These are phyloP conservation scores for Lodderomyces margitis DNA, from an alignment of 1,139 yeast species.

Conservation along the genomic window DNA sequence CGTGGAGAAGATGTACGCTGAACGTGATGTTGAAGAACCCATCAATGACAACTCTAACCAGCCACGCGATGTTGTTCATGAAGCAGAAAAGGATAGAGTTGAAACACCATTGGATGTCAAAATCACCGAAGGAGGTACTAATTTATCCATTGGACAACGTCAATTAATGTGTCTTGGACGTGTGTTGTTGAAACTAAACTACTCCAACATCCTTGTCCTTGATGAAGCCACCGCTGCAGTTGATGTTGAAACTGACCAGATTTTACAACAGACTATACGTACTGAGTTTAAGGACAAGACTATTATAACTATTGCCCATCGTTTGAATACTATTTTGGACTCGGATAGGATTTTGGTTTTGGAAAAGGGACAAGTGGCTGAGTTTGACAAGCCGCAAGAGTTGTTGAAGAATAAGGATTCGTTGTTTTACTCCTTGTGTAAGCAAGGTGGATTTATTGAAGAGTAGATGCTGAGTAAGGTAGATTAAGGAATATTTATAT, in stretches of 20 bases:
- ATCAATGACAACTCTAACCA: not conserved
- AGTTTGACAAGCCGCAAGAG: conserved; percentile 76
- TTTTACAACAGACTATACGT: conserved; percentile 85
- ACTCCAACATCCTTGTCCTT: conserved; percentile 31
- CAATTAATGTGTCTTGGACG: conserved; percentile 39
- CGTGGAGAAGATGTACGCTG: conserved; percentile 55
- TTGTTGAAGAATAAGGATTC: conserved; percentile 67
- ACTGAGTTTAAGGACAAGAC: conserved; percentile 83
- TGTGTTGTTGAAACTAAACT: conserved; percentile 50
- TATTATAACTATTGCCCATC: conserved; percentile 90
- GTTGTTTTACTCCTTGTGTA: conserved; percentile 72
- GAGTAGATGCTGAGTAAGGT: conserved; percentile 21
- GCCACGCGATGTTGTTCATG: conserved; percentile 2
- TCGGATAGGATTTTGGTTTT: conserved; percentile 85
- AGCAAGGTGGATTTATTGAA: conserved; percentile 58
- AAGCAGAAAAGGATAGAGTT: conserved; percentile 21
- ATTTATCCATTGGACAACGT: conserved; percentile 37
- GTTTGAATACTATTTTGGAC: conserved; percentile 90
- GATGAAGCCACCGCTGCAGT: conserved; percentile 99
- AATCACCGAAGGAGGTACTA: conserved; percentile 45
- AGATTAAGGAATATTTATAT: not conserved
- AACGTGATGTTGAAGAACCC: conserved; percentile 12
- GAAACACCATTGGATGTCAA: conserved; percentile 59
- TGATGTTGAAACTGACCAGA: conserved; percentile 89
- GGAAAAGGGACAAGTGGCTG: conserved; percentile 82